Conservation (phyloP, 768 basidiomycete species). For the Pleurotus djamor region DNA sequence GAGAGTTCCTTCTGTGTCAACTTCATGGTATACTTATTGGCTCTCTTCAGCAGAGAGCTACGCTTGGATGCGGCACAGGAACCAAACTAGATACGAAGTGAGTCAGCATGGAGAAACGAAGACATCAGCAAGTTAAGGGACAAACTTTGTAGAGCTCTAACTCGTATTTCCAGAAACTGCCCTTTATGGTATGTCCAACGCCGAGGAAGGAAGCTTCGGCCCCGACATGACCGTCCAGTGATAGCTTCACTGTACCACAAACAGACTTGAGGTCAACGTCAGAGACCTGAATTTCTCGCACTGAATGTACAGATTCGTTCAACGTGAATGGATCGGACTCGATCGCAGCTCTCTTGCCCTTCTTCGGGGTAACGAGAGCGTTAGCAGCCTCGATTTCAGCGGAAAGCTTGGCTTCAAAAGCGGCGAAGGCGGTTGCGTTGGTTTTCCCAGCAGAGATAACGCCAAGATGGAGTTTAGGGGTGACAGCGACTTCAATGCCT, state of each 20-base stretch:
- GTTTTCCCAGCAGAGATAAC: not conserved
- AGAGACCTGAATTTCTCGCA: not conserved
- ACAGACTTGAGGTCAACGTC: not conserved
- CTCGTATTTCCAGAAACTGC: not conserved
- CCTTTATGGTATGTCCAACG: not conserved
- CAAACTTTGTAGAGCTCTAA: not conserved
- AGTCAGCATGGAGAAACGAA: not conserved
- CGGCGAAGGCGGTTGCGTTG: not conserved
- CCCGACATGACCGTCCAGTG: not conserved
- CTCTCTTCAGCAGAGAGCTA: not conserved
- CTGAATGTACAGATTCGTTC: not conserved
- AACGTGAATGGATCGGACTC: not conserved
- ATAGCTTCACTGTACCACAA: not conserved
- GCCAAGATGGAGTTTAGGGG: not conserved
- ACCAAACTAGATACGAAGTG: not conserved
- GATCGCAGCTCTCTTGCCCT: not conserved
- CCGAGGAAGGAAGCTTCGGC: not conserved
- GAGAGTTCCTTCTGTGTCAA: not conserved
- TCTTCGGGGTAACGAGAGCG: not conserved
- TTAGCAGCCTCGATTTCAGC: not conserved
- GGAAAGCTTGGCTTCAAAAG: not conserved
- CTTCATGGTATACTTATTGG: not conserved
- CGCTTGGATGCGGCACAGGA: not conserved
- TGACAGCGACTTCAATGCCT: not conserved
- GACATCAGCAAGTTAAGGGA: not conserved